Conservation (phyloP, 805 yeast genomes). For the Yamadazyma olivae region DNA sequence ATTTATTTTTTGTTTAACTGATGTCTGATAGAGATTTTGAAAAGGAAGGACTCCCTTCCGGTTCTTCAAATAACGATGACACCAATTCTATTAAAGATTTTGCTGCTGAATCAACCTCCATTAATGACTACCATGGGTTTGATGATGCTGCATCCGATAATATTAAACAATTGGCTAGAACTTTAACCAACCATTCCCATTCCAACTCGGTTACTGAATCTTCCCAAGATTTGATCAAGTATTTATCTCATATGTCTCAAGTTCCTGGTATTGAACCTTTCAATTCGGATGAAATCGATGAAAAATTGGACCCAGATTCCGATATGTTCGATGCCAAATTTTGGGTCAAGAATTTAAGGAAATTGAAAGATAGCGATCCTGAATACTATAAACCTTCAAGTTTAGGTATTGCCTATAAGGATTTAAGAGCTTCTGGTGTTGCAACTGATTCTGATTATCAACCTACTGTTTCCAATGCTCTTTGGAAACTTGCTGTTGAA, state of each 20-base stretch:
- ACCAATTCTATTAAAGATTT: neutral
- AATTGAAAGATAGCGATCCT: slow-evolving; percentile 46
- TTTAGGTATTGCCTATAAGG: slow-evolving; percentile 52
- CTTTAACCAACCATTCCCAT: slow-evolving; percentile 11
- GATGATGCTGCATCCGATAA: slow-evolving; percentile 16
- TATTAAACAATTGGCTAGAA: slow-evolving; percentile 14
- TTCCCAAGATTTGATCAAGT: slow-evolving; percentile 27
- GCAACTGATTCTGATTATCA: slow-evolving; percentile 66
- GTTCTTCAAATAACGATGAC: no score
- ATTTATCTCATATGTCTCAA: slow-evolving; percentile 41
- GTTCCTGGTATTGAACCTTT: slow-evolving; percentile 44
- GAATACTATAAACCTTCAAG: slow-evolving; percentile 59
- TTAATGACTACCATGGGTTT: slow-evolving; percentile 19
- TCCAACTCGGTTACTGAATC: slow-evolving; percentile 8
- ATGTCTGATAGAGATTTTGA: no score
- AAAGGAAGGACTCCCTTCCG: no score
- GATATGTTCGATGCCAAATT: slow-evolving; percentile 51
- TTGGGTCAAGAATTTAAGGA: slow-evolving; percentile 62
- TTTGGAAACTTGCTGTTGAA: slow-evolving; percentile 17
- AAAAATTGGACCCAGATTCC: slow-evolving; percentile 51
- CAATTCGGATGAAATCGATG: slow-evolving; percentile 19
- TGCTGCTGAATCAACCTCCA: no score
- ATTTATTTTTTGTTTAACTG: no score
- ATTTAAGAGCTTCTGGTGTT: slow-evolving; percentile 55
- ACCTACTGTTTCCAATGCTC: slow-evolving; percentile 46